Evolutionary conservation across 306 rosid genomes (phyloP), one percentile per base, ranked within the genome.

Genomic region (Vigna unguiculata): DNA sequence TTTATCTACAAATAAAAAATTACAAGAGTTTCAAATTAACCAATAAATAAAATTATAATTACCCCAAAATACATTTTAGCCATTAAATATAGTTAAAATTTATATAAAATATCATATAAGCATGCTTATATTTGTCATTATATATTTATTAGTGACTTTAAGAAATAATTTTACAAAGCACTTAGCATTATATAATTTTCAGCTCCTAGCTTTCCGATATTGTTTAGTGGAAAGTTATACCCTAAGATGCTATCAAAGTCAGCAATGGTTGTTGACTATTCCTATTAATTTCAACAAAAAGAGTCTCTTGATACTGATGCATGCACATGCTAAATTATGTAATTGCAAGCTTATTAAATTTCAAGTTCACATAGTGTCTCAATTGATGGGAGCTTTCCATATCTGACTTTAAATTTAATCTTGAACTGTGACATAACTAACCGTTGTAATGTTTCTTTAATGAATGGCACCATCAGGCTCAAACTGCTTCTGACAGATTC

Each of bases 391-490:
- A 75, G 74, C 45, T 47, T 67, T 61, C 51, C 19, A 12, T 65
- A 40, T 65, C 52, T 40, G 32, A 41, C 19, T 72, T 77, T 38
- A 24, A 76, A 32, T 52, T 75, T 72, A 69, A 48, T 63, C 17
- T 72, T 71, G 48, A 83, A 48, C 4, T 55, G 48, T 54, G 41
- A 32, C 57, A 45, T 75, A 38, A 19, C 54, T 81, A 41, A 57
- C 68, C 25, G 22, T 66, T 49, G 64, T 12, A 69, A 6, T 57
- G 20, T 65, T 74, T 75, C 61, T 75, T 19, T 75, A n/a, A 70
- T 80, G 53, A 19, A 76, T 85, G 71, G 46, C 85, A 86, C 87
- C 84, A 52, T 61, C 93, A 88, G 87, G 78, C 71, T 79, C 82
- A 78, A 64, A 82, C 72, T 20, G 57, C 83, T 13, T 81, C 83